A percentile compares a stretch with the other conserved stretches of the same genome.
phyloP scores from a whole-genome alignment of 1,284 basidiomycete genomes.

The Marasmius fiardii region DNA sequence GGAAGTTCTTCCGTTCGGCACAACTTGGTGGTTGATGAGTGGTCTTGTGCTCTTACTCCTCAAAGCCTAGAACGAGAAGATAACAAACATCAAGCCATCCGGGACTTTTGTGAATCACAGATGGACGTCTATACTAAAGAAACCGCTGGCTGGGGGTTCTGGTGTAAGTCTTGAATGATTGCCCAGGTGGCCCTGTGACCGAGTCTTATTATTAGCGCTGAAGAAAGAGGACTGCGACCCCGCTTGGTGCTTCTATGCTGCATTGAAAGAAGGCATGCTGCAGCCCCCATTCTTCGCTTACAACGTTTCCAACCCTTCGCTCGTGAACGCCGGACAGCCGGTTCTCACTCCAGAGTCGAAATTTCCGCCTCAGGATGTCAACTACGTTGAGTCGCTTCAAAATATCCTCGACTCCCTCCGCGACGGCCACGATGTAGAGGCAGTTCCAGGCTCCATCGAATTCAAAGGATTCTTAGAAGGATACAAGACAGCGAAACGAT shows the following conservation, averaged over 20 bases:
- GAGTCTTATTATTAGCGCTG: slow-evolving; percentile 37
- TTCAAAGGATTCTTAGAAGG: slow-evolving; percentile 61
- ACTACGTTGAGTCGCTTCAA: neutral
- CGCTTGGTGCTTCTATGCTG: slow-evolving; percentile 67
- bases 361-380: no score
- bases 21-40: slow-evolving; percentile 72
- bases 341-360: neutral
- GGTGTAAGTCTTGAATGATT: slow-evolving; percentile 47
- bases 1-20: slow-evolving; percentile 37
- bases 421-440: slow-evolving; percentile 20
- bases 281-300: slow-evolving; percentile 60
- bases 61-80: slow-evolving; percentile 48
- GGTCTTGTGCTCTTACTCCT: slow-evolving; percentile 66
- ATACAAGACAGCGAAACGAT: slow-evolving; percentile 56
- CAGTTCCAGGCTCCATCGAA: slow-evolving; percentile 22
- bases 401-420: neutral
- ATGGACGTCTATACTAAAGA: slow-evolving; percentile 56
- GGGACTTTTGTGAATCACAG: slow-evolving; percentile 62
- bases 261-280: slow-evolving; percentile 48
- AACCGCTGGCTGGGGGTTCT: slow-evolving; percentile 71
- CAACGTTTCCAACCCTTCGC: slow-evolving; percentile 20
- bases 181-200: slow-evolving; percentile 2
- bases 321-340: slow-evolving; percentile 8
- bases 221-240: slow-evolving; percentile 60
- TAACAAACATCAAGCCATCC: slow-evolving; percentile 44